Conservation (phyloP, 768 basidiomycete genomes). For the Xerocomus brunneocitrinus region DNA sequence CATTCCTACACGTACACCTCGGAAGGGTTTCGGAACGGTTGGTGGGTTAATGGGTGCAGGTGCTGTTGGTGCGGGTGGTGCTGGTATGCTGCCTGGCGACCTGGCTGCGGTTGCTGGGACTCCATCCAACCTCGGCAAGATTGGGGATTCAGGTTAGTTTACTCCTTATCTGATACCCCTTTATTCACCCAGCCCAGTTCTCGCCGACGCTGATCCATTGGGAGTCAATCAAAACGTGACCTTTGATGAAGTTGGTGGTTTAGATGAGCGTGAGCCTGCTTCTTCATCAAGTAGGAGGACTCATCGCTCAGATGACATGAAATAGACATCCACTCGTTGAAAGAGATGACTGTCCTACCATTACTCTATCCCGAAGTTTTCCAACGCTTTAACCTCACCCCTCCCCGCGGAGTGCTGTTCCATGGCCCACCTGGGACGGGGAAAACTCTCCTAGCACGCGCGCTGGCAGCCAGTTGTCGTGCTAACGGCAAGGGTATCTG, state of each 20-base stretch:
- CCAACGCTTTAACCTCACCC: constrained; percentile 88
- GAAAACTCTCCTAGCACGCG: constrained; percentile 90
- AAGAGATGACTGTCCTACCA: constrained; percentile 97
- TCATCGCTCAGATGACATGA: constrained; percentile 2
- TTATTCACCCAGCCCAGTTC: constrained; percentile 40
- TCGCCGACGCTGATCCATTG: constrained; percentile 94
- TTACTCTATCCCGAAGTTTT: constrained; percentile 96
- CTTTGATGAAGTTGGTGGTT: constrained; percentile 93
- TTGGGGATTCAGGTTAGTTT: constrained; percentile 66
- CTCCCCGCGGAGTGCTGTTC: constrained; percentile 93
- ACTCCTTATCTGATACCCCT: constrained; percentile 12
- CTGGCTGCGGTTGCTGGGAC: constrained; percentile 62
- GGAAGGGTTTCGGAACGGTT: constrained; percentile 55
- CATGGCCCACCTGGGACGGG: constrained; percentile 99
- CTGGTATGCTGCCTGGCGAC: constrained; percentile 59
- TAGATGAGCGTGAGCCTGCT: constrained; percentile 75
- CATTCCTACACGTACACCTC: constrained; percentile 57
- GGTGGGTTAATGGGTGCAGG: constrained; percentile 51
- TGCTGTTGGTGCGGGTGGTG: constrained; percentile 43
- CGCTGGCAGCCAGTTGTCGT: constrained; percentile 88
- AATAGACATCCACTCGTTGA: constrained; percentile 89
- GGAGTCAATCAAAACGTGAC: constrained; percentile 92
- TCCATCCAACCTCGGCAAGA: constrained; percentile 81
- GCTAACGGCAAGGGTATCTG: constrained; percentile 84
- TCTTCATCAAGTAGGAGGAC: background rate